These are phyloP conservation scores for Scheffersomyces coipomensis DNA, from an alignment of 805 yeast genomes.

Conservation along the genomic window DNA sequence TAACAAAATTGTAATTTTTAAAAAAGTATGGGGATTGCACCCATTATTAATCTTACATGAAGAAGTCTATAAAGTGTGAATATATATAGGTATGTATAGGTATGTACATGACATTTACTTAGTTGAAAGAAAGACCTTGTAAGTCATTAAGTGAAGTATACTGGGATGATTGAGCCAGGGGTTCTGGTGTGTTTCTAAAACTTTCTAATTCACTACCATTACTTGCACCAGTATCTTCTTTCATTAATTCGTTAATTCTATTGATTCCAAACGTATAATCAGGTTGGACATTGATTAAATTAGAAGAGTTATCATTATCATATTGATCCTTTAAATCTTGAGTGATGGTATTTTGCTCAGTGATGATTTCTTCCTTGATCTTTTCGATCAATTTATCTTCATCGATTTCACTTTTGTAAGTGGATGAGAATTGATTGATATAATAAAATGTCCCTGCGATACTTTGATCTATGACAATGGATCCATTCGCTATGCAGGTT, in stretches of 20 bases:
- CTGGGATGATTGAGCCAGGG: not conserved
- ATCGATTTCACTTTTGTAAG: conserved; percentile 8
- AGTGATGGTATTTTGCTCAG: conserved; percentile 17
- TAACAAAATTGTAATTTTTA: too few relatives aligned
- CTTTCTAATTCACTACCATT: conserved; percentile 3
- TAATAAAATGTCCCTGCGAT: conserved; percentile 66
- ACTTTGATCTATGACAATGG: conserved; percentile 64
- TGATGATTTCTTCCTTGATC: conserved; percentile 12
- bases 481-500: conserved; percentile 55
- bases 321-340: conserved; percentile 8
- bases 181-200: not conserved
- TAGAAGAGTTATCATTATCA: conserved; percentile 6
- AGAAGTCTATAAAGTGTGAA: not conserved
- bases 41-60: too few relatives aligned
- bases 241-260: not conserved
- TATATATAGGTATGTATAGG: not conserved
- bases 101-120: not conserved
- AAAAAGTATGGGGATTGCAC: too few relatives aligned
- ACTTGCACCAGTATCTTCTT: conserved; percentile 1
- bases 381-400: conserved; percentile 6
- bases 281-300: conserved; percentile 13
- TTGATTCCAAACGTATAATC: conserved; percentile 8
- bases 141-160: conserved; percentile 7
- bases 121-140: not conserved
- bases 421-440: conserved; percentile 36